phyloP scores from a whole-genome alignment of 768 basidiomycete genomes.

The Kondoa subrosea region DNA sequence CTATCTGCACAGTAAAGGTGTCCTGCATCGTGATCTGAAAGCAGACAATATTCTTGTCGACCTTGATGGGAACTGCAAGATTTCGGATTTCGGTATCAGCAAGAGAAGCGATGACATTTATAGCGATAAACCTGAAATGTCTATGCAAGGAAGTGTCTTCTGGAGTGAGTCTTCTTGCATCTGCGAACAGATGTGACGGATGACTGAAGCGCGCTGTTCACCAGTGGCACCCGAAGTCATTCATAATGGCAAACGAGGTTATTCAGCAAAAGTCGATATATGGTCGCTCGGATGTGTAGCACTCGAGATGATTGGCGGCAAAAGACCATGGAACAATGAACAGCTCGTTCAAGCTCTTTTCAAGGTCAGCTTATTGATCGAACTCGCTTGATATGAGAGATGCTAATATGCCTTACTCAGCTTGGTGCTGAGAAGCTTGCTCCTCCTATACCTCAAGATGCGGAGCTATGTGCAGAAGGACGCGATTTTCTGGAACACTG shows the following conservation, averaged over 20 bases:
- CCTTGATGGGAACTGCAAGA: conserved; percentile 79
- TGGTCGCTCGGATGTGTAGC: conserved; percentile 99
- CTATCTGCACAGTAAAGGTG: conserved; percentile 78
- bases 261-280: conserved; percentile 93
- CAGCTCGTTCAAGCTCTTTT: conserved; percentile 85
- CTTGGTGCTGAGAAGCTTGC: conserved; percentile 66
- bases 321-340: conserved; percentile 80
- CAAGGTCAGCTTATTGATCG: conserved; percentile 42
- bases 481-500: conserved; percentile 75
- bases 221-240: conserved; percentile 34
- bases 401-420: too few species aligned
- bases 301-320: conserved; percentile 97
- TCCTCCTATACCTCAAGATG: conserved; percentile 75
- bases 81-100: conserved; percentile 97
- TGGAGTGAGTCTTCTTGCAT: conserved; percentile 62
- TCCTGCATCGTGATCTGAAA: conserved; percentile 90
- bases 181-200: neutral
- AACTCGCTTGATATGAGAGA: neutral
- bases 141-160: conserved; percentile 93
- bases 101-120: conserved; percentile 80
- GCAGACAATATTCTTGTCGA: conserved; percentile 97
- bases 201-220: neutral
- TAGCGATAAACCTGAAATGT: conserved; percentile 49
- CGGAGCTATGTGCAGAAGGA: conserved; percentile 55
- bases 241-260: conserved; percentile 61